A percentile compares a stretch with the other conserved stretches of the same genome.
Evolutionary conservation across 331 rosid genomes (phyloP).

Genomic region (Rhamnella rubrinervis): DNA sequence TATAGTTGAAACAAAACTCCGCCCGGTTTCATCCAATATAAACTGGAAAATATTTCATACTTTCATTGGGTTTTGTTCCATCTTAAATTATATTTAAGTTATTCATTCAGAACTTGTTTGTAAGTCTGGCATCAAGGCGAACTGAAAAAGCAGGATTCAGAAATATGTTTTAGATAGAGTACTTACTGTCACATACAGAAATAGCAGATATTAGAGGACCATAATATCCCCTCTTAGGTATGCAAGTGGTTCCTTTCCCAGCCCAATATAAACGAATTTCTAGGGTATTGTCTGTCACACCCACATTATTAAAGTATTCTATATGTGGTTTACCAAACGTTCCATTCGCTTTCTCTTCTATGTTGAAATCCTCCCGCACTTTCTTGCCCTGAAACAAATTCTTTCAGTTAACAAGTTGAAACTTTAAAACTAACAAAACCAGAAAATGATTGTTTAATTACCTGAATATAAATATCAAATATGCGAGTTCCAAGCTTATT

Average conservation of each 20-base stretch:
- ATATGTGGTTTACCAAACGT: not conserved
- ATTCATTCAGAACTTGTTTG: no score
- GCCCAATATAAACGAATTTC: slow-evolving; percentile 65
- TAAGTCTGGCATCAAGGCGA: no score
- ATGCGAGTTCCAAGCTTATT: not conserved
- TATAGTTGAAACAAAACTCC: no score
- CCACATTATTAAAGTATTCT: no score
- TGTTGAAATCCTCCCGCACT: slow-evolving; percentile 28
- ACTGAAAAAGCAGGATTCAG: no score
- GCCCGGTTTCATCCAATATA: no score
- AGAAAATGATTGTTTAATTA: not conserved
- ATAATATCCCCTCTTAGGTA: slow-evolving; percentile 27
- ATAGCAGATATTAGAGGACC: slow-evolving; percentile 74
- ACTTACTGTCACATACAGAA: slow-evolving; percentile 29
- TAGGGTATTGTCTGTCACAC: slow-evolving; percentile 22
- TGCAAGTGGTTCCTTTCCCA: slow-evolving; percentile 46
- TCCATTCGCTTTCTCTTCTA: slow-evolving; percentile 25
- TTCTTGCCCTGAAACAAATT: slow-evolving; percentile 24
- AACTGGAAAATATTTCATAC: no score
- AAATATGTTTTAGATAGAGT: not conserved
- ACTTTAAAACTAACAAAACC: not conserved
- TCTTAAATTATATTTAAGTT: no score
- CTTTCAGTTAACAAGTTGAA: not conserved
- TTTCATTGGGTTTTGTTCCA: no score
- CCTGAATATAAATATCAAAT: slow-evolving; percentile 19